These are phyloP conservation scores for Hysterium pulicare DNA, from an alignment of 2,329 filamentous ascomycete species.

Conservation along the genomic window DNA sequence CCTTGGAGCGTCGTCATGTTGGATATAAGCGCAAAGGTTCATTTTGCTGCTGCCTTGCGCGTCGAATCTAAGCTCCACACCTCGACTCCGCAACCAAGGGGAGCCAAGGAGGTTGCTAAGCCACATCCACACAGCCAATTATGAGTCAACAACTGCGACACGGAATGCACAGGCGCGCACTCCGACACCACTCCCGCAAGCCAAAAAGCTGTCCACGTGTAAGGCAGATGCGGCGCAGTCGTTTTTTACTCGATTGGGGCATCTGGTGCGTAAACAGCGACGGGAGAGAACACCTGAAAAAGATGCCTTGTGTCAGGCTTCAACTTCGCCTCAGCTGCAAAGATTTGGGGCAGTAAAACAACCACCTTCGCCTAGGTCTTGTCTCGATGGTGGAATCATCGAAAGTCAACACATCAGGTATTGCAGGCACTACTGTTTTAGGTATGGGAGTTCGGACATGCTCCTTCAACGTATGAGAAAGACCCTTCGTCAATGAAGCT, in stretches of 20 bases:
- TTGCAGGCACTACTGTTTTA: no score
- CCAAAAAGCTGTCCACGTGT: background rate
- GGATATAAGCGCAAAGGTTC: constrained; percentile 21
- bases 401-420: no score
- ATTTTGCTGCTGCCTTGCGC: constrained; percentile 29
- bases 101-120: background rate
- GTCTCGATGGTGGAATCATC: no score
- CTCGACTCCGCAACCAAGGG: background rate
- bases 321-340: no score
- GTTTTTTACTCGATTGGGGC: background rate
- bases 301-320: background rate
- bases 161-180: background rate
- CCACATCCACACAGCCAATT: constrained; percentile 2
- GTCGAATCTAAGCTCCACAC: background rate
- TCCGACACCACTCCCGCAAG: background rate
- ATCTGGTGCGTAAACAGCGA: background rate
- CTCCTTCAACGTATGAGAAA: no score
- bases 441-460: no score
- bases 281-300: no score
- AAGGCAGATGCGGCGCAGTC: constrained; percentile 13
- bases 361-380: no score
- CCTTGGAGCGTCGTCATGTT: constrained; percentile 25
- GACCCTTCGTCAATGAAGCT: no score
- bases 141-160: background rate
- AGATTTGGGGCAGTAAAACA: no score